Percentiles rank a stretch among this genome's conserved stretches.
Evolutionary conservation across 225 moss, liverwort and hornwort species (phyloP).

Genomic region (Bryum argenteum): DNA sequence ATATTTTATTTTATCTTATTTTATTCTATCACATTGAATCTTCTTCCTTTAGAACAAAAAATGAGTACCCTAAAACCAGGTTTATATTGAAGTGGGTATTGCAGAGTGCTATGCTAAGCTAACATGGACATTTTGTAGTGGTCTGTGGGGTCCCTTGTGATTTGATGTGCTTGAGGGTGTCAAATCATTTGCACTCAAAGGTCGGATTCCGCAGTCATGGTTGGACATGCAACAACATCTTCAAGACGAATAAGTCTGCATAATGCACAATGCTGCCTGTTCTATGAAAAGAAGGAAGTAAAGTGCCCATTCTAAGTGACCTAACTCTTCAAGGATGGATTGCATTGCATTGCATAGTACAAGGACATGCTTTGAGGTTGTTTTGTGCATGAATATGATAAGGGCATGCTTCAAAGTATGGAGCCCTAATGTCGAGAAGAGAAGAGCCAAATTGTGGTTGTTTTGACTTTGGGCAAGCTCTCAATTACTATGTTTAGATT

Average conservation of each 20-base stretch:
- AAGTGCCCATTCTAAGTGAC: neutral
- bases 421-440: no score
- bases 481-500: no score
- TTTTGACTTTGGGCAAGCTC: no score
- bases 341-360: neutral
- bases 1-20: neutral
- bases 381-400: no score
- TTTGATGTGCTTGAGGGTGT: neutral
- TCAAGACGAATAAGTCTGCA: neutral
- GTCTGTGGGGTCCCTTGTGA: neutral
- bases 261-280: neutral
- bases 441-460: no score
- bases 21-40: neutral
- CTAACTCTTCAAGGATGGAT: neutral
- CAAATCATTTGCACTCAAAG: neutral
- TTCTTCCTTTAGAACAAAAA: neutral
- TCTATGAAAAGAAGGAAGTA: neutral
- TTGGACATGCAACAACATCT: slow-evolving; percentile 1
- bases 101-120: no score
- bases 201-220: neutral
- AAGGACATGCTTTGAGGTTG: neutral
- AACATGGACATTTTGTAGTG: no score
- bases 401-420: no score
- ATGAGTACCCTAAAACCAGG: neutral
- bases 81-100: no score